These are phyloP conservation scores for Alternaria conjuncta DNA, from an alignment of 2,329 filamentous ascomycete genomes.

Conservation along the genomic window DNA sequence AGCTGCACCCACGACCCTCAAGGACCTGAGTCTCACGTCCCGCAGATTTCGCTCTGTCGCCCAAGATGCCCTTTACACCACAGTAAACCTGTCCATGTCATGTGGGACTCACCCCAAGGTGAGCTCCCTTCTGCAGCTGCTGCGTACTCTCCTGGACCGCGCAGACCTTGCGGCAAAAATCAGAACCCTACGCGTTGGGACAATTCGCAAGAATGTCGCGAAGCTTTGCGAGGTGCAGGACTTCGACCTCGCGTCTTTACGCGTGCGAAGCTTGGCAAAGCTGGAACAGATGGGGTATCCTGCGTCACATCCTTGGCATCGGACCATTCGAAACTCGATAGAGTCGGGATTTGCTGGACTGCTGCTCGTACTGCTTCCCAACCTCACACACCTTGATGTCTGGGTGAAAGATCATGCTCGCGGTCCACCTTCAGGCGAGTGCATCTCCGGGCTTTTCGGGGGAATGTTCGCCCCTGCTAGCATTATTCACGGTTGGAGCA, in stretches of 20 bases:
- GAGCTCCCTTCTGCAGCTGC: constrained; percentile 23
- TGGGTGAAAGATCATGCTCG: constrained; percentile 27
- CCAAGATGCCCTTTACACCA: constrained; percentile 24
- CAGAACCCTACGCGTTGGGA: constrained; percentile 22
- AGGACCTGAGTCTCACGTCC: constrained; percentile 22
- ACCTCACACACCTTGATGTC: constrained; percentile 25
- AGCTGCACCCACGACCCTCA: constrained; percentile 16
- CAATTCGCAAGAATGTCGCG: constrained; percentile 22
- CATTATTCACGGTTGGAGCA: constrained; percentile 10
- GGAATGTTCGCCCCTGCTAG: constrained; percentile 12
- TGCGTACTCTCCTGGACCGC: constrained; percentile 30
- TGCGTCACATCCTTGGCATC: constrained; percentile 20
- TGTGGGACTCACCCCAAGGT: constrained; percentile 25
- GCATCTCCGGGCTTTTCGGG: constrained; percentile 29
- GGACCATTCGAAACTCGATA: constrained; percentile 27
- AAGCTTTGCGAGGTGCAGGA: constrained; percentile 18
- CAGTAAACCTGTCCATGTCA: constrained; percentile 17
- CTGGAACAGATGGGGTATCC: constrained; percentile 18
- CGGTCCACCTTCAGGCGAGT: constrained; percentile 24
- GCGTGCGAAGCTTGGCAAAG: constrained; percentile 12
- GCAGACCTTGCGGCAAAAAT: constrained; percentile 29
- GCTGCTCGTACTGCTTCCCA: constrained; percentile 26
- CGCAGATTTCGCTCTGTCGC: constrained; percentile 24
- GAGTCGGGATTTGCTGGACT: constrained; percentile 33
- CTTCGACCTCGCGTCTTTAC: constrained; percentile 20